Evolutionary conservation across 495 filamentous ascomycete genomes (phyloP), one percentile per base, ranked within the genome.

Genomic region (Tuber calosporum): DNA sequence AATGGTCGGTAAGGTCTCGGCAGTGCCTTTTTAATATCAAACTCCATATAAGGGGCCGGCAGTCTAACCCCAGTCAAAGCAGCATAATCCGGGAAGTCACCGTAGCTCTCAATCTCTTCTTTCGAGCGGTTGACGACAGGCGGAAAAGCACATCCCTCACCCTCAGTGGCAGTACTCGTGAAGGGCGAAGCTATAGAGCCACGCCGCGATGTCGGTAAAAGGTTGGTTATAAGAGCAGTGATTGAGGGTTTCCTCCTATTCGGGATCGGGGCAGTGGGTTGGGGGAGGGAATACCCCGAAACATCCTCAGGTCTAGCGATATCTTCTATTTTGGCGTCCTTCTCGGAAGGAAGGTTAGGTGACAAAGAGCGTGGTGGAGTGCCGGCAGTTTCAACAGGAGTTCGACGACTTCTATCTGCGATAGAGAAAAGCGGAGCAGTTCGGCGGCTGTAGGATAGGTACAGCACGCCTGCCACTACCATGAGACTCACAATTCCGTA

Each of bases 71-170:
- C 93, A 72, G 89, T 92, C 11, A 97, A 83, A 6, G 84, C 82
- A 43, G 92, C 86, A 83, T 97, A 96, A 77, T 96, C 90, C 1
- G 93, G 93, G 75, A 96, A 96, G 74, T 93, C 87, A 0, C 93
- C 93, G 26, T 96, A 83, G 0, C 85, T 86, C 72, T 88, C 87
- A 81, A 96, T 85, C 73, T 97, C 93, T 36, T 86, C 86, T 2
- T 89, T 84, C 5, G 92, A 72, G 41, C 78, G 79, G 69, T 74
- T 68, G 30, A 69, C 68, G 22, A 73, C 67, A 38, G 79, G 70
- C 6, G 40, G 41, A 19, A 69, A 42, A 34, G 41, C 26, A 19
- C 53, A 11, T 62, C 53, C 53, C 11, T 70, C 76, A 26, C 67
- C 62, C 6, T 45, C 36, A 8, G 72, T 48, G 13, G 75, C 71